Evolutionary conservation across 306 rosid genomes (phyloP), one percentile per base, ranked within the genome.

Genomic region (Hippophae rhamnoides): DNA sequence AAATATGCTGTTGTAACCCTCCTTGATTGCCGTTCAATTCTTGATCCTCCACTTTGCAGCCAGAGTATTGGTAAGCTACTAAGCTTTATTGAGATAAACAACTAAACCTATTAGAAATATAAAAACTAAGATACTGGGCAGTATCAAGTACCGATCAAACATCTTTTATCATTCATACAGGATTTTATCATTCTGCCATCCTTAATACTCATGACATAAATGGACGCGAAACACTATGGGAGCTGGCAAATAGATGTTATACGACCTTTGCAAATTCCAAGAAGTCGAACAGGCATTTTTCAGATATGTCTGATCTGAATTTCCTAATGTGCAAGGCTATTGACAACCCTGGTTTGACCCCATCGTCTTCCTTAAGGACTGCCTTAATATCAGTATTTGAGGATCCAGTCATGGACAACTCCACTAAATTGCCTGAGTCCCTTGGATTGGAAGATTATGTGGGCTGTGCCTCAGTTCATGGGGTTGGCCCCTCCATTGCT

Each of bases 241-340:
- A 85, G 40, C 69, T 85, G 72, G 93, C 95, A 48, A 68, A 69
- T 49, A 86, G 85, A 83, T 73, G 81, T 79, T 81, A 80, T 79
- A 12, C 46, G 7, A 40, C 96, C 75, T 80, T 74, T 40, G 76
- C 70, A 45, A 73, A 75, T 58, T 83, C 95, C 25, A 70, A 76
- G 82, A 76, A 75, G 47, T 57, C 44, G 77, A 92, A 92, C 80
- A 92, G 88, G 81, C 95, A 92, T 74, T 85, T 87, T 78, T 11
- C 95, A 7, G 98, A 92, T 72, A 92, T 92, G 96, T 74, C 96
- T 49, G 98, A 87, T 63, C 80, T 87, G 57, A 92, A 92, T 86
- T 92, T 53, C 77, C 96, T 85, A 69, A 87, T 92, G 98, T 63
- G 79, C 76, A 87, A 80, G 81, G 96, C 96, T 46, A 85, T 92